phyloP scores from a whole-genome alignment of 176 grass and related monocot genomes.

The Phoenix roebelenii region DNA sequence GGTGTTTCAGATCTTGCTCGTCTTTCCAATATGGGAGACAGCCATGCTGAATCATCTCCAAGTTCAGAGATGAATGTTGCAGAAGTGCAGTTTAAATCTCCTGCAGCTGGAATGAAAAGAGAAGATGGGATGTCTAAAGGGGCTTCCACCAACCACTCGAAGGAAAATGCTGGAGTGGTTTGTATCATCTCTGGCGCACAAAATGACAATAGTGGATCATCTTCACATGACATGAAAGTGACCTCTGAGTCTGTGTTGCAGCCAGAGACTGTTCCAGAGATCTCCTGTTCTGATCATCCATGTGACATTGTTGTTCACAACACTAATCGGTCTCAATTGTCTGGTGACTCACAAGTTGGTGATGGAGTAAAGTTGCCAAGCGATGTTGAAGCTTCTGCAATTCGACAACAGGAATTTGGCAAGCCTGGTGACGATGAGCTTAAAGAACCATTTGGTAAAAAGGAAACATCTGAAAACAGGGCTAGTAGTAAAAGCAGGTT shows the following conservation, averaged over 20 bases:
- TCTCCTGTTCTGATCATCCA: conserved; percentile 6
- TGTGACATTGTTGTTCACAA: conserved; percentile 15
- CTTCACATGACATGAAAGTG: conserved; percentile 16
- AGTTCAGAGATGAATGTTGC: conserved; percentile 18
- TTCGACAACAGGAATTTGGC: conserved; percentile 13
- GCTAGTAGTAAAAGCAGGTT: conserved; percentile 9
- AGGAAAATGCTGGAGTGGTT: conserved; percentile 9
- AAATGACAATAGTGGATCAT: conserved; percentile 15
- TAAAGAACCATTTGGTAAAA: neutral
- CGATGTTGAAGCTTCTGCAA: conserved; percentile 11
- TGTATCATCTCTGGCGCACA: conserved; percentile 18
- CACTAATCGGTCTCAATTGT: conserved; percentile 22
- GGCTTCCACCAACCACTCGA: conserved; percentile 22
- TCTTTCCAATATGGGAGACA: conserved; percentile 17
- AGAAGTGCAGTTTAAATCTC: conserved; percentile 20
- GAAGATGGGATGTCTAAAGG: conserved; percentile 9
- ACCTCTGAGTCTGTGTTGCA: conserved; percentile 18
- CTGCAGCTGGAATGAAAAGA: conserved; percentile 17
- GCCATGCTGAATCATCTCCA: conserved; percentile 22
- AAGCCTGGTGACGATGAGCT: conserved; percentile 10
- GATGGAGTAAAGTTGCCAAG: conserved; percentile 24
- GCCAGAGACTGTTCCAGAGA: conserved; percentile 16
- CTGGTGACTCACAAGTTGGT: conserved; percentile 4
- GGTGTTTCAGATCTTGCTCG: conserved; percentile 22
- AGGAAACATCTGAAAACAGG: conserved; percentile 17